Percentiles rank a stretch among this genome's conserved stretches.
These are phyloP conservation scores for Corchorus capsularis DNA, from an alignment of 345 rosid species.

Conservation along the genomic window DNA sequence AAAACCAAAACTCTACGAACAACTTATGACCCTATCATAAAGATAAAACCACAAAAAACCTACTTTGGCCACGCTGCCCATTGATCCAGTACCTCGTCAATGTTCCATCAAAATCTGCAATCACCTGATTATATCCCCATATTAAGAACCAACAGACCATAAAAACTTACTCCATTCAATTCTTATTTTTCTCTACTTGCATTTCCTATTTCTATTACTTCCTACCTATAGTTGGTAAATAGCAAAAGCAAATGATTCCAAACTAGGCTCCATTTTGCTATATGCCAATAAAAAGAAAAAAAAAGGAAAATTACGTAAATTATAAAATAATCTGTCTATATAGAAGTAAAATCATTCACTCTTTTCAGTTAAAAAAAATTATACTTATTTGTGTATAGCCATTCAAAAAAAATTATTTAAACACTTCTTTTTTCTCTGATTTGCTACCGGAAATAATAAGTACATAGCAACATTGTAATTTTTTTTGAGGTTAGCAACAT, in stretches of 20 bases:
- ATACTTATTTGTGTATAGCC: not conserved
- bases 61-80: slow-evolving; percentile 73
- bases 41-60: slow-evolving; percentile 19
- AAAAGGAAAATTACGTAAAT: not conserved
- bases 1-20: slow-evolving; percentile 8
- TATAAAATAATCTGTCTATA: not conserved
- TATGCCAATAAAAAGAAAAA: too few relatives aligned
- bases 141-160: not conserved
- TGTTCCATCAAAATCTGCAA: slow-evolving; percentile 90
- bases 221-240: not conserved
- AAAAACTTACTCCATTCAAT: not conserved
- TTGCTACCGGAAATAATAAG: not conserved
- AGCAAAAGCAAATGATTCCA: slow-evolving; percentile 1
- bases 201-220: not conserved
- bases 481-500: too few relatives aligned
- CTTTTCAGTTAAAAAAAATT: not conserved
- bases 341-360: not conserved
- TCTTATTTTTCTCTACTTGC: not conserved
- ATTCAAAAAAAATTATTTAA: not conserved
- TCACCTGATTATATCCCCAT: slow-evolving; percentile 39
- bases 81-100: slow-evolving; percentile 63
- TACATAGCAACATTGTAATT: not conserved
- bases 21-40: slow-evolving; percentile 1
- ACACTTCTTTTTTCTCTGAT: not conserved
- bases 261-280: not conserved